Conservation (phyloP, 1,139 yeast genomes). For the Geotrichum restrictum region DNA sequence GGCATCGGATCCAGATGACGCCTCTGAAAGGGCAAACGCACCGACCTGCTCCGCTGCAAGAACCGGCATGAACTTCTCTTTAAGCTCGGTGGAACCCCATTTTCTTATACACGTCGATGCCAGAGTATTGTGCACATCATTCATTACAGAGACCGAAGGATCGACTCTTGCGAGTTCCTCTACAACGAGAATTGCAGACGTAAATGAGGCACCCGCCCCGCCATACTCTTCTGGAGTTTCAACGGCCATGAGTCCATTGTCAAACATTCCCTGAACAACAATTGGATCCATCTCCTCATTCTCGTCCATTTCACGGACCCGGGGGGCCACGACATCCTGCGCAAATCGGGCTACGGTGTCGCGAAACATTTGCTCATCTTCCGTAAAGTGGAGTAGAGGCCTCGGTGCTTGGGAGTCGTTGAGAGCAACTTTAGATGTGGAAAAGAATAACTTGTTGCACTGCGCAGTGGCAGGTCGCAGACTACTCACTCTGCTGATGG, state of each 20-base stretch:
- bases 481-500: background rate
- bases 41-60: conserved; percentile 41
- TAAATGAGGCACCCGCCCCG: conserved; percentile 46
- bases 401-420: conserved; percentile 4
- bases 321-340: conserved; percentile 42
- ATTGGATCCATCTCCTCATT: conserved; percentile 42
- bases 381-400: conserved; percentile 34
- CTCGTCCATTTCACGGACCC: conserved; percentile 45
- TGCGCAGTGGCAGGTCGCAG: background rate
- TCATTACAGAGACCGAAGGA: conserved; percentile 44
- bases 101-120: conserved; percentile 43
- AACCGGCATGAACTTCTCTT: conserved; percentile 42
- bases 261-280: conserved; percentile 41
- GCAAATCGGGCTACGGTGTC: conserved; percentile 43
- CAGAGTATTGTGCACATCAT: conserved; percentile 46
- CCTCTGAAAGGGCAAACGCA: conserved; percentile 43
- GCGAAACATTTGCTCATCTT: conserved; percentile 43
- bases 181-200: conserved; percentile 45
- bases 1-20: conserved; percentile 47
- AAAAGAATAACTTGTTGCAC: background rate
- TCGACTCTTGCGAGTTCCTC: conserved; percentile 47
- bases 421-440: background rate
- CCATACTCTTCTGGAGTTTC: conserved; percentile 47
- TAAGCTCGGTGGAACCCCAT: conserved; percentile 40
- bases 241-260: conserved; percentile 44